Base-by-base conservation (phyloP, 306 rosid genomes). In the Albizia julibrissin region DNA sequence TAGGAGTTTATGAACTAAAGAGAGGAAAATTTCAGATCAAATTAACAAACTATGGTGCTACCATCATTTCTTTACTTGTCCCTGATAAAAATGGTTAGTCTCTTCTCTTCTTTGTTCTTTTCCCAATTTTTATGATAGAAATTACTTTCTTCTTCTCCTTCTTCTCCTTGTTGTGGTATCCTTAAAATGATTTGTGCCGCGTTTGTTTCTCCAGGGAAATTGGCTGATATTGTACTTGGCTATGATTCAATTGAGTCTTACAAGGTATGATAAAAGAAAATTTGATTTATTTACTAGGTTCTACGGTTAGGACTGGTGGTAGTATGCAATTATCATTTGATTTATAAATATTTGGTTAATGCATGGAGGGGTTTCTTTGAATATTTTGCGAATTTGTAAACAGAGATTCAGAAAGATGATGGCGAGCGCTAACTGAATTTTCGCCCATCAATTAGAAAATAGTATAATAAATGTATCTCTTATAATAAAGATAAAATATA, bases 31-130 rank as follows among this genome's bases (percentile, higher is more conserved):
- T 84, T 14, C 31, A 44, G 43, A n/a, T 87, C 22, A 84, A 64
- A 6, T 22, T 84, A 0, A 81, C 86, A 10, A 81, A 84, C 68
- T 87, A 84, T 72, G 90, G 90, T 33, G 90, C 90, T 34, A 49
- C 84, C 10, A 69, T 87, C 26, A 9, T 84, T 3, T 78, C 86
- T 33, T 12, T 87, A 11, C 19, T 74, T 42, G 37, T 67, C 6
- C 87, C 87, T 74, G 86, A 87, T 27, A 84, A 75, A 81, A 79
- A 84, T 47, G 89, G 85, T 87, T 11, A 2, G 33, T 61, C 39
- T 64, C 5, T 34, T n/a, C n/a, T 67, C 26, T 16, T 67, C 47
- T 67, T 33, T 5, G 0, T 33, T 33, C 67, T 52, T 14, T 33
- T 5, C 7, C 39, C 22, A 46, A 0, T 46, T 27, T 78, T 1